Evolutionary conservation across 306 rosid genomes (phyloP).

Genomic region (Mimosa bimucronata): DNA sequence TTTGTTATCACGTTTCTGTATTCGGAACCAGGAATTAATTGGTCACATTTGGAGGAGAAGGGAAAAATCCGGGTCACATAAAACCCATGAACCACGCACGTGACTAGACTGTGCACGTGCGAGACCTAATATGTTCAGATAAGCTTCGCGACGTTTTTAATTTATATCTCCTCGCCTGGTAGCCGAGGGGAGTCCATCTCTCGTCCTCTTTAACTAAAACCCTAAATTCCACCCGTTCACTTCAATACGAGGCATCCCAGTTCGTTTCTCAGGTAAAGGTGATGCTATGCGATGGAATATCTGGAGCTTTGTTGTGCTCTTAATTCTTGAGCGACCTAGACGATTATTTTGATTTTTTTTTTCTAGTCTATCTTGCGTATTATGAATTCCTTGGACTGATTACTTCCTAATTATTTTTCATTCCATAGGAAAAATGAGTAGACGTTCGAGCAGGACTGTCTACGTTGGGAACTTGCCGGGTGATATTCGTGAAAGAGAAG

Average conservation of each 20-base stretch:
- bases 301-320: neutral
- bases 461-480: constrained; percentile 99
- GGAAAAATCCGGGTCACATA: no score
- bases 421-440: constrained; percentile 68
- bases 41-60: no score
- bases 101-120: neutral
- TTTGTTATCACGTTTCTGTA: no score
- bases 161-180: neutral
- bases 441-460: constrained; percentile 86
- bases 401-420: neutral
- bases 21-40: no score
- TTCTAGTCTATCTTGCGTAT: neutral
- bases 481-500: constrained; percentile 98
- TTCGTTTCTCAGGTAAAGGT: constrained; percentile 42
- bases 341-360: neutral
- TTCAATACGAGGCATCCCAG: neutral
- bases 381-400: neutral
- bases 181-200: neutral
- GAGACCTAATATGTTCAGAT: neutral
- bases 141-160: neutral
- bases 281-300: neutral
- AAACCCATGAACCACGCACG: neutral
- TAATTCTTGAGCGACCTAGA: constrained; percentile 2
- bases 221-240: neutral
- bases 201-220: neutral